These are phyloP conservation scores for Tolypocladium pustulatum DNA, from an alignment of 2,329 filamentous ascomycete species.

Conservation along the genomic window DNA sequence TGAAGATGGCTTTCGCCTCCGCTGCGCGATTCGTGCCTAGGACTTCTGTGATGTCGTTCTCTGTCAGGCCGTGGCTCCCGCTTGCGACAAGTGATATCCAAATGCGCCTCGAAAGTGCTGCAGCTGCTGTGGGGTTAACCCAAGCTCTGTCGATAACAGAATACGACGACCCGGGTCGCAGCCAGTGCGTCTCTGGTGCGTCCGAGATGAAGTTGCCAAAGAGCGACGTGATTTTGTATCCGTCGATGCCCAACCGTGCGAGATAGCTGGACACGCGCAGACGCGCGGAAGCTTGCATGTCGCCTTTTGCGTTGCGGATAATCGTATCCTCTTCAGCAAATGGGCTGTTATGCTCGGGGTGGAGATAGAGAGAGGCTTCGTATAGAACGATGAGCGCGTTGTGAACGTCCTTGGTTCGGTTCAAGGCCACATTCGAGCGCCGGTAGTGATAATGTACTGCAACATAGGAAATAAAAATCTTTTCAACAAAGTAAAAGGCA, in stretches of 20 bases:
- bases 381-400: neutral
- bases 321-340: neutral
- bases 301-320: neutral
- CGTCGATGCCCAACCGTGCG: neutral
- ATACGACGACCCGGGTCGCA: neutral
- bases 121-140: neutral
- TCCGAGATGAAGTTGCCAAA: neutral
- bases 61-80: neutral
- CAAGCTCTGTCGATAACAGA: neutral
- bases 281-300: neutral
- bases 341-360: neutral
- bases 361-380: neutral
- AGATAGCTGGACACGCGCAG: neutral
- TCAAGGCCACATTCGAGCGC: neutral
- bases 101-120: neutral
- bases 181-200: neutral
- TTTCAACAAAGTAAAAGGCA: neutral
- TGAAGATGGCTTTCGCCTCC: neutral
- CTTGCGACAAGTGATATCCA: neutral
- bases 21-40: neutral
- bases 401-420: neutral
- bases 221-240: neutral
- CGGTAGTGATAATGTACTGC: neutral
- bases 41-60: neutral
- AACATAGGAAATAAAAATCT: neutral